These are phyloP conservation scores for Hygrophorus russula DNA, from an alignment of 768 basidiomycete genomes.

Conservation along the genomic window DNA sequence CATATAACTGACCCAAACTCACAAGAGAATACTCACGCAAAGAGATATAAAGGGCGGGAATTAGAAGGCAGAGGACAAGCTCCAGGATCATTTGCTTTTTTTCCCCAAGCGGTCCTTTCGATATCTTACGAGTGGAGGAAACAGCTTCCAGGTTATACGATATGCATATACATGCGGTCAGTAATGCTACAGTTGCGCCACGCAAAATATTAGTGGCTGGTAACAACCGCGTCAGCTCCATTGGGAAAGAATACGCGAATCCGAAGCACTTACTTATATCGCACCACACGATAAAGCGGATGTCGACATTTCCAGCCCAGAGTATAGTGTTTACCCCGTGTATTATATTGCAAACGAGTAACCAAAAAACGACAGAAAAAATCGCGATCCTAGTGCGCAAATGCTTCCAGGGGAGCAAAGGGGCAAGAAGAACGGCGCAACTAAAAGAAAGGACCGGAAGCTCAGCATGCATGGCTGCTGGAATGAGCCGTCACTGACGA, in stretches of 20 bases:
- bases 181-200: constrained; percentile 43
- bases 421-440: constrained; percentile 27
- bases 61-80: constrained; percentile 32
- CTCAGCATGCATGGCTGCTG: constrained; percentile 20
- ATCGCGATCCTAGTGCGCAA: constrained; percentile 35
- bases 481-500: background rate
- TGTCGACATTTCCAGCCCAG: constrained; percentile 44
- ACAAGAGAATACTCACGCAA: constrained; percentile 33
- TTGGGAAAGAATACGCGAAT: background rate
- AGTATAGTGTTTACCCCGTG: constrained; percentile 47
- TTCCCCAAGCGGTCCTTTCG: constrained; percentile 21
- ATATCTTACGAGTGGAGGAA: constrained; percentile 32
- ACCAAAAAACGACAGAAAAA: constrained; percentile 41
- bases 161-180: constrained; percentile 47
- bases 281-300: constrained; percentile 53
- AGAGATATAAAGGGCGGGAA: constrained; percentile 49
- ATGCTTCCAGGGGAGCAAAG: constrained; percentile 28
- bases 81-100: constrained; percentile 35
- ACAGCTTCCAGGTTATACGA: constrained; percentile 41
- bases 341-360: constrained; percentile 34
- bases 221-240: background rate
- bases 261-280: constrained; percentile 48
- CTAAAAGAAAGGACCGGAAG: constrained; percentile 33
- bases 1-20: background rate
- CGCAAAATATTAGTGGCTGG: constrained; percentile 46